phyloP scores from a whole-genome alignment of 2,329 filamentous ascomycete genomes.

The Claviceps fusiformis region DNA sequence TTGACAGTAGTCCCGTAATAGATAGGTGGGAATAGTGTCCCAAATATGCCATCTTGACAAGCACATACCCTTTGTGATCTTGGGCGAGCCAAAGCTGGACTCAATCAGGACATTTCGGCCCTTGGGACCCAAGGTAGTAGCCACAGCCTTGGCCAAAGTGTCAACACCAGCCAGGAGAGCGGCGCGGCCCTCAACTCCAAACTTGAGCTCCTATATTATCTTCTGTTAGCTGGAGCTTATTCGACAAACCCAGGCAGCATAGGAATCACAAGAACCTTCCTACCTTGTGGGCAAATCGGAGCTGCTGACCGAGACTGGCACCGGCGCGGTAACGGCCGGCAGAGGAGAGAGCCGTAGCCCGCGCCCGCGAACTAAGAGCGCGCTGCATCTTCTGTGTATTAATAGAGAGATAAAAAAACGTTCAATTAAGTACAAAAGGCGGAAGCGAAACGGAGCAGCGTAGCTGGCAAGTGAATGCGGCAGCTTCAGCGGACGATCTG shows the following conservation, averaged over 20 bases:
- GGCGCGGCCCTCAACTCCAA: constrained; percentile 87
- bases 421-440: constrained; percentile 8
- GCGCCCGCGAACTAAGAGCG: constrained; percentile 68
- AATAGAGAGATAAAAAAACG: constrained; percentile 20
- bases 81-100: constrained; percentile 95
- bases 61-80: constrained; percentile 87
- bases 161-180: constrained; percentile 87
- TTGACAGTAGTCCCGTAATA: not conserved
- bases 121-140: constrained; percentile 93
- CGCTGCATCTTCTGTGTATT: constrained; percentile 69
- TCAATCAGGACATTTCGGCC: constrained; percentile 97
- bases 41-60: not conserved
- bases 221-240: not conserved
- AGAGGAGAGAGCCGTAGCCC: constrained; percentile 68
- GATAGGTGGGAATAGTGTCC: constrained; percentile 15
- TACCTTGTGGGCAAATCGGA: constrained; percentile 96
- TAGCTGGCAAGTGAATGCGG: constrained; percentile 6
- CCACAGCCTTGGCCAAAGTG: constrained; percentile 89
- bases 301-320: constrained; percentile 65
- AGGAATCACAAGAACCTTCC: constrained; percentile 4
- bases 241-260: not conserved
- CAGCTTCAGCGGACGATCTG: constrained; percentile 3
- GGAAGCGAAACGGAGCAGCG: constrained; percentile 15
- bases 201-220: constrained; percentile 72
- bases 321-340: constrained; percentile 52